Conservation (phyloP, 1,139 yeast genomes). For the Magnusiomyces tetraspermus region DNA sequence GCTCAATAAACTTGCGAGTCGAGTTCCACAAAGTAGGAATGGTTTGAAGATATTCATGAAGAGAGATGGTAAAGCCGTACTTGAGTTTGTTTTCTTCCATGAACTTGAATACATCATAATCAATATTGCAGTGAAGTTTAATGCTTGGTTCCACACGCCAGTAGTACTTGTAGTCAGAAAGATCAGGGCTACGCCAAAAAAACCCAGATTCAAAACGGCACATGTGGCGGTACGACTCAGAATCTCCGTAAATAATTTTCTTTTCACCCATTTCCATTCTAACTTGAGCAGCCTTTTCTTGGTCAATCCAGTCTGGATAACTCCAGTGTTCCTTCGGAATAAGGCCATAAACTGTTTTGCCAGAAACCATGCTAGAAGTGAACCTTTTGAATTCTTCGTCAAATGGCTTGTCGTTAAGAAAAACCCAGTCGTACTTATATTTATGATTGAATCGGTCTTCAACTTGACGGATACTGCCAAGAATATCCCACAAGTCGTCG, state of each 20-base stretch:
- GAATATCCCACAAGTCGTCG: constrained; percentile 48
- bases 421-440: constrained; percentile 70
- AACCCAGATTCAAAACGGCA: constrained; percentile 91
- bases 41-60: constrained; percentile 75
- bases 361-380: constrained; percentile 45
- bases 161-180: constrained; percentile 72
- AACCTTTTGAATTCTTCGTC: constrained; percentile 42
- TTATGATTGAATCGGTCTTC: constrained; percentile 63
- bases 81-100: constrained; percentile 69
- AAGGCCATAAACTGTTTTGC: constrained; percentile 53
- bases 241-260: constrained; percentile 56
- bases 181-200: constrained; percentile 68
- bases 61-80: constrained; percentile 74
- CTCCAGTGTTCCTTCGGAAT: constrained; percentile 71
- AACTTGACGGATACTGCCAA: constrained; percentile 52
- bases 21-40: constrained; percentile 77
- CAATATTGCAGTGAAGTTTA: constrained; percentile 69
- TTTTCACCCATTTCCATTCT: constrained; percentile 42
- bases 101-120: constrained; percentile 74
- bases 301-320: constrained; percentile 62
- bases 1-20: constrained; percentile 55
- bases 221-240: constrained; percentile 72
- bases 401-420: constrained; percentile 57
- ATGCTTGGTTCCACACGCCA: constrained; percentile 97
- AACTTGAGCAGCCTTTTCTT: constrained; percentile 46